Evolutionary conservation across 306 rosid genomes (phyloP).

Genomic region (Trifolium subterraneum): DNA sequence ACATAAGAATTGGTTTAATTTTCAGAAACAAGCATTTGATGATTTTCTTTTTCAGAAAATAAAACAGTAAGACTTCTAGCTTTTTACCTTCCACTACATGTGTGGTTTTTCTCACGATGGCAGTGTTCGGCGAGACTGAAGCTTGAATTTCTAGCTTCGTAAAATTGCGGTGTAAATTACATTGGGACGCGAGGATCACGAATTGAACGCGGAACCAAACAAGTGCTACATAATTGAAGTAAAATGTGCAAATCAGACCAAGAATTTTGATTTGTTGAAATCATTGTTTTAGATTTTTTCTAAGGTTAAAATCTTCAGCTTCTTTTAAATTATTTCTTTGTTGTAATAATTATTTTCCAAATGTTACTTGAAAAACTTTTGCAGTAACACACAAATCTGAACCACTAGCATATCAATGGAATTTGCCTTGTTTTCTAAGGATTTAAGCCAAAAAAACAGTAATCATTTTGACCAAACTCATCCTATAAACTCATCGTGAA

Average conservation of each 20-base stretch:
- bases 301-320: neutral
- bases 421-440: too few relatives aligned
- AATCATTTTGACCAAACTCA: slow-evolving; percentile 6
- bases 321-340: neutral
- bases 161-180: neutral
- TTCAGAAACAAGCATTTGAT: neutral
- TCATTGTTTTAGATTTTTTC: neutral
- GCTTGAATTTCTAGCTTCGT: neutral
- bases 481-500: neutral
- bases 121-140: neutral
- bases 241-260: slow-evolving; percentile 4
- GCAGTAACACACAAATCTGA: neutral
- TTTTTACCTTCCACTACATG: neutral
- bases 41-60: too few relatives aligned
- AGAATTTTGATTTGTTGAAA: neutral
- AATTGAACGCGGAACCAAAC: neutral
- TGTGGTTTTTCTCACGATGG: neutral
- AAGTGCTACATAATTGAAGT: slow-evolving; percentile 1
- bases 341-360: neutral
- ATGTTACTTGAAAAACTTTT: too few relatives aligned
- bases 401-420: too few relatives aligned
- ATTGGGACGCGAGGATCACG: neutral
- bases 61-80: neutral
- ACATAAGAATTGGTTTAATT: slow-evolving; percentile 29
- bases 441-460: too few relatives aligned